Evolutionary conservation across 2,329 filamentous ascomycete genomes (phyloP), one percentile per base, ranked within the genome.

Genomic region (Colletotrichum karsti): DNA sequence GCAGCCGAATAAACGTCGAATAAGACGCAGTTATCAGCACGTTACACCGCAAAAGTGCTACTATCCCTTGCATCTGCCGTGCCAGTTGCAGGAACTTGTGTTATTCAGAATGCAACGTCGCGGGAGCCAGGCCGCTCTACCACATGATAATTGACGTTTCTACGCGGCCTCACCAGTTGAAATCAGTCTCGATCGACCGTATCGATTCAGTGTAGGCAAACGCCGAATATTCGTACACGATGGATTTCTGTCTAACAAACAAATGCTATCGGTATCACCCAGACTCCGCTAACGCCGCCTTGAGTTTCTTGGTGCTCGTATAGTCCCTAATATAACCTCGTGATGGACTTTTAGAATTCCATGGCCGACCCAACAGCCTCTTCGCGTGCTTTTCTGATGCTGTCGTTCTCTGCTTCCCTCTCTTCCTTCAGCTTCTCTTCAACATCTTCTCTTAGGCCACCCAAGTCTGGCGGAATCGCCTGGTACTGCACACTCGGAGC

Each of bases 401-500:
- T 77, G 22, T 90, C 86, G 69, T 90, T 84, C 70, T 81, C 84
- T 63, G 90, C 88, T 59, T 90, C 86, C 15, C 82, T 83, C 75
- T 91, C 88, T 73, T 93, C 91, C 72, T 88, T 89, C 54, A 93
- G 78, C 70, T 87, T 82, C 60, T 88, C 85, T 74, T 95, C 92
- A 1, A 93, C 88, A 61, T 93, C 88, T 64, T 92, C 88, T 71
- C 92, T 84, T 10, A 93, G 85, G 44, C 85, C 89, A 18, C 87
- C 85, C 7, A 96, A 85, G 75, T 95, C 93, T 0, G 93, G 92
- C 9, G 93, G 94, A 59, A 98, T 92, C 48, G 90, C 87, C 72
- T 90, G 89, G 80, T 94, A 92, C 78, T 97, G 94, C 28, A 97
- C 93, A 74, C 94, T 97, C 1, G 96, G 96, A 7, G 94, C 93